phyloP scores from a whole-genome alignment of 306 rosid genomes.

The Quillaja saponaria region DNA sequence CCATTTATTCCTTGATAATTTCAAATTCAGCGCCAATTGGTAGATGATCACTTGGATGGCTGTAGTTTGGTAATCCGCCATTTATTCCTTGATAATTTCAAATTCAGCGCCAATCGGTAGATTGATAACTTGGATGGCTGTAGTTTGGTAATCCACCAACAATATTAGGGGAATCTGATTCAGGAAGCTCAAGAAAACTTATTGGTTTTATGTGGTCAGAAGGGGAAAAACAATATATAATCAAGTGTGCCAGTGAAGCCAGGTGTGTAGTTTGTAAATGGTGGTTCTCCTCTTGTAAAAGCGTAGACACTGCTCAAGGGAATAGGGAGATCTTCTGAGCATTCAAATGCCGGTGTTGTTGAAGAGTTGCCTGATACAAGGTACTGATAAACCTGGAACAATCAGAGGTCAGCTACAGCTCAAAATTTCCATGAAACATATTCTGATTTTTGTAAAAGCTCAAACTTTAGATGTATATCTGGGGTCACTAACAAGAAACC shows the following conservation, averaged over 20 bases:
- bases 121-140: conserved; percentile 81
- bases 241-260: conserved; percentile 85
- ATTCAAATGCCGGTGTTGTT: conserved; percentile 28
- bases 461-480: background rate
- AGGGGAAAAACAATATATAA: conserved; percentile 66
- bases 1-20: conserved; percentile 40
- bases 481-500: background rate
- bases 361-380: conserved; percentile 63
- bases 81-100: conserved; percentile 51
- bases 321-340: conserved; percentile 55
- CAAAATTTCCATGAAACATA: background rate
- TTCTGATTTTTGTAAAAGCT: too few relatives aligned
- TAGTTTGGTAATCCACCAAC: conserved; percentile 78
- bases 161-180: conserved; percentile 56
- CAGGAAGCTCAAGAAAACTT: conserved; percentile 82
- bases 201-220: conserved; percentile 61
- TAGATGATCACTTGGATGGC: conserved; percentile 86
- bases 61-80: conserved; percentile 71
- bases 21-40: conserved; percentile 88
- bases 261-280: conserved; percentile 92
- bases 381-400: conserved; percentile 71
- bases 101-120: conserved; percentile 85
- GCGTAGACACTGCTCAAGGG: conserved; percentile 72
- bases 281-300: conserved; percentile 71
- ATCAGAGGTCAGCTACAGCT: background rate